phyloP scores from a whole-genome alignment of 495 filamentous ascomycete species.

The Eremomyces bilateralis region DNA sequence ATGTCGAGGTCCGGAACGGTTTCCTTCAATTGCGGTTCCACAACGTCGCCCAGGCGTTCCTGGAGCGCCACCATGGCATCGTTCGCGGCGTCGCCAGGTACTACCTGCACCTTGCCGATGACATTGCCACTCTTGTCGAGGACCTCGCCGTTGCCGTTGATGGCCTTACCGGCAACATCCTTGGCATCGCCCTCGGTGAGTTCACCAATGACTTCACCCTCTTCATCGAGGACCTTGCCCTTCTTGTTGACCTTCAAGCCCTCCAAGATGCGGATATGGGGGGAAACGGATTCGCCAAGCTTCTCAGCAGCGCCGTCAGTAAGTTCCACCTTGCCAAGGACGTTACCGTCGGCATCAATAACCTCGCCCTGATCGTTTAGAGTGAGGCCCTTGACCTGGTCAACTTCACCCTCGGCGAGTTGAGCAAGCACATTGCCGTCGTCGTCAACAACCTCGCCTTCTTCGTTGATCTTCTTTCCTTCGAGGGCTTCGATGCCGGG shows the following conservation, averaged over 20 bases:
- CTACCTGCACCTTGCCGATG: constrained; percentile 27
- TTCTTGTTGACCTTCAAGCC: constrained; percentile 33
- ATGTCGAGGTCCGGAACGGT: constrained; percentile 18
- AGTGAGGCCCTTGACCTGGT: constrained; percentile 26
- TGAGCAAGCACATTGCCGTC: constrained; percentile 21
- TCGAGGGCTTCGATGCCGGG: constrained; percentile 27
- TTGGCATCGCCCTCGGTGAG: constrained; percentile 26
- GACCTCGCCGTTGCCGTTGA: constrained; percentile 29
- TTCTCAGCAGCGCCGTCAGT: constrained; percentile 20
- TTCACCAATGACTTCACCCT: constrained; percentile 29
- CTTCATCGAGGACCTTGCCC: constrained; percentile 31
- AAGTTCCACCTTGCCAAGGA: constrained; percentile 31
- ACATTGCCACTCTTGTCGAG: constrained; percentile 28
- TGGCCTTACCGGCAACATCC: constrained; percentile 26
- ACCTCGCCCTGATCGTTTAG: constrained; percentile 37
- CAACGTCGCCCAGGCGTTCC: constrained; percentile 23
- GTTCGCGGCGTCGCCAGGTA: constrained; percentile 29
- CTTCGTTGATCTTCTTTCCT: constrained; percentile 36
- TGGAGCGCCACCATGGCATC: constrained; percentile 25
- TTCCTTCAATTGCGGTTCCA: constrained; percentile 7
- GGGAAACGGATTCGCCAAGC: constrained; percentile 15
- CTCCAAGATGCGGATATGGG: constrained; percentile 27
- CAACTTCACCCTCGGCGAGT: constrained; percentile 19
- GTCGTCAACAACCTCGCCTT: constrained; percentile 26
- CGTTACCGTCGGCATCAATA: constrained; percentile 35